Percentiles rank a stretch among this genome's conserved stretches.
These are phyloP conservation scores for Isatis tinctoria DNA, from an alignment of 345 rosid genomes.

Conservation along the genomic window DNA sequence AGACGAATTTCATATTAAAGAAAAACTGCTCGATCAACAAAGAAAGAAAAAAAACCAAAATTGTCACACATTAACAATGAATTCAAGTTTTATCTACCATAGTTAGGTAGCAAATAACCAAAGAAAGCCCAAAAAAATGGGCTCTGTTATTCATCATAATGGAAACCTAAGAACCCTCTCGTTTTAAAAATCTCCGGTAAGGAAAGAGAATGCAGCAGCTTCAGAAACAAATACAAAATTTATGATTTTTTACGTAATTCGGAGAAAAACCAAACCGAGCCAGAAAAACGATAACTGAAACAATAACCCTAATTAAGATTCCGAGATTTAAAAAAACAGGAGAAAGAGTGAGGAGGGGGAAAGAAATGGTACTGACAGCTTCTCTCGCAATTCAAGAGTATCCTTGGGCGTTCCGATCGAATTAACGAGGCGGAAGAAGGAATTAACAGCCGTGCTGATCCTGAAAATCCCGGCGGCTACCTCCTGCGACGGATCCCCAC, in stretches of 20 bases:
- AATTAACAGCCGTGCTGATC: conserved; percentile 60
- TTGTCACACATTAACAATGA: not conserved
- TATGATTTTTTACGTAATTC: not conserved
- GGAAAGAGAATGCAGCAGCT: not conserved
- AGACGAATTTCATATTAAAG: not conserved
- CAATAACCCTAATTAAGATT: not conserved
- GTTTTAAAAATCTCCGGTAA: too few relatives aligned
- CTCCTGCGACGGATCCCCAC: conserved; percentile 52
- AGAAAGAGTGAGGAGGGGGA: not conserved
- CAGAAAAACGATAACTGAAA: not conserved
- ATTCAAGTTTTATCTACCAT: not conserved
- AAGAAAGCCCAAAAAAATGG: not conserved
- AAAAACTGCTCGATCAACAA: not conserved
- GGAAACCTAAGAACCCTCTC: too few relatives aligned
- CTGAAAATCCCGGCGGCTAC: conserved; percentile 73
- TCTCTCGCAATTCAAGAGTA: conserved; percentile 60
- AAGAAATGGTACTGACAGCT: conserved; percentile 40
- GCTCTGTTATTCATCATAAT: too few relatives aligned
- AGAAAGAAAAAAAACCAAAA: not conserved
- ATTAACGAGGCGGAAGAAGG: conserved; percentile 67
- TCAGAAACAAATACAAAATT: not conserved
- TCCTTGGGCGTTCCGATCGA: conserved; percentile 74
- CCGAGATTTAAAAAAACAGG: not conserved
- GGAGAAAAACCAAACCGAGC: not conserved
- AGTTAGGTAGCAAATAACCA: not conserved